phyloP scores from a whole-genome alignment of 306 rosid genomes.

The Hippophae gyantsensis region DNA sequence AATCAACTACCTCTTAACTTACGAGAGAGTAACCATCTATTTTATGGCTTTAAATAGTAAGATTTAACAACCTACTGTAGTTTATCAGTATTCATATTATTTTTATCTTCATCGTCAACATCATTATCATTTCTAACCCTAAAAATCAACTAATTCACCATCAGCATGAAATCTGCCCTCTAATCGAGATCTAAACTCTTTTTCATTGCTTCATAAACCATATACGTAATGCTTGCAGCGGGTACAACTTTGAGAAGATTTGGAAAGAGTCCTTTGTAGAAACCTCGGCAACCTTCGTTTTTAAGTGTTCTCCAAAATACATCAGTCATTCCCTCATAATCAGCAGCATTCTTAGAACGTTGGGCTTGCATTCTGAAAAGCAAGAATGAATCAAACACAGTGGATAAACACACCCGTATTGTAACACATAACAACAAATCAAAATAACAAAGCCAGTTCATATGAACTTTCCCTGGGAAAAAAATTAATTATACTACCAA shows the following conservation, averaged over 20 bases:
- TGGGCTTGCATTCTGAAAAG: conserved; percentile 91
- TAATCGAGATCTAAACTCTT: conserved; percentile 75
- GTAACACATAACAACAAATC: background rate
- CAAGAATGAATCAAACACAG: conserved; percentile 8
- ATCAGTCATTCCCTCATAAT: conserved; percentile 68
- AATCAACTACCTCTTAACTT: conserved; percentile 36
- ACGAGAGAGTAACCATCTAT: conserved; percentile 30
- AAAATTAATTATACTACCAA: conserved; percentile 2
- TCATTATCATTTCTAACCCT: conserved; percentile 21
- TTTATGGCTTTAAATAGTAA: background rate
- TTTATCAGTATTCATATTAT: conserved; percentile 19
- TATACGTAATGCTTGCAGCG: conserved; percentile 83
- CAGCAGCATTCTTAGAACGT: conserved; percentile 20
- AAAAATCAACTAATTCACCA: conserved; percentile 23
- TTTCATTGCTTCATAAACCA: conserved; percentile 85
- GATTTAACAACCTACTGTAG: conserved; percentile 27
- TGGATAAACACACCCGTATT: background rate
- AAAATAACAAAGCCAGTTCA: background rate
- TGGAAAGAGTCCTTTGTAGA: conserved; percentile 92
- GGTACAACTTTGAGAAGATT: conserved; percentile 92
- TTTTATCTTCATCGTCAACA: conserved; percentile 24
- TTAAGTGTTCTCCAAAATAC: conserved; percentile 76
- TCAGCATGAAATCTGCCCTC: conserved; percentile 6
- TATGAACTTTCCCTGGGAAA: background rate
- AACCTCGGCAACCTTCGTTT: conserved; percentile 67